Percentiles rank a stretch among this genome's conserved stretches.
Conservation (phyloP, 495 filamentous ascomycete species). For the Penicillium dipodomyicola region DNA sequence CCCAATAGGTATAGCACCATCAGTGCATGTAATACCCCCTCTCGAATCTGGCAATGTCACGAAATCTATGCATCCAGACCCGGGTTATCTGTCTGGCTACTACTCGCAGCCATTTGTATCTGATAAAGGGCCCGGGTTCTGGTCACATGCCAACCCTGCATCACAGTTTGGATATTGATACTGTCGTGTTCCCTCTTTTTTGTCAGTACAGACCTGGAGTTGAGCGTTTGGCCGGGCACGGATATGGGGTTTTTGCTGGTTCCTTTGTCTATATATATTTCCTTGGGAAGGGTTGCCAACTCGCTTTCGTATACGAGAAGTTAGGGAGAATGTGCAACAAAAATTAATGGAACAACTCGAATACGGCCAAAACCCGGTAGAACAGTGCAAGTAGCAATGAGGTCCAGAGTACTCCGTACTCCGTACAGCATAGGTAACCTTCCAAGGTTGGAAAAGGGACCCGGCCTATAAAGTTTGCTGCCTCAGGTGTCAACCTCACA, state of each 20-base stretch:
- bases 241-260: not conserved
- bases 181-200: not conserved
- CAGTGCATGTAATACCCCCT: slow-evolving; percentile 12
- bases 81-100: slow-evolving; percentile 16
- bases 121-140: slow-evolving; percentile 19
- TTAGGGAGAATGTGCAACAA: not conserved
- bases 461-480: not conserved
- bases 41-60: slow-evolving; percentile 7
- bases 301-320: not conserved
- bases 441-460: not conserved
- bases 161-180: slow-evolving; percentile 24
- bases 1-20: slow-evolving; percentile 9
- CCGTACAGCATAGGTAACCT: too few relatives aligned
- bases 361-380: not conserved
- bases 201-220: not conserved
- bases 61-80: slow-evolving; percentile 16
- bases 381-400: not conserved
- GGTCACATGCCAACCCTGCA: slow-evolving; percentile 15
- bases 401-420: too few relatives aligned
- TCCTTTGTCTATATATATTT: not conserved
- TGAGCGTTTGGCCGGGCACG: slow-evolving; percentile 5
- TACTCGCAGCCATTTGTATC: slow-evolving; percentile 19
- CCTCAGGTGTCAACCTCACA: slow-evolving; percentile 8
- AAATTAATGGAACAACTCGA: not conserved
- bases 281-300: not conserved